Base-by-base conservation (phyloP, 2,329 filamentous ascomycete species). In the Botrytis medusae region DNA sequence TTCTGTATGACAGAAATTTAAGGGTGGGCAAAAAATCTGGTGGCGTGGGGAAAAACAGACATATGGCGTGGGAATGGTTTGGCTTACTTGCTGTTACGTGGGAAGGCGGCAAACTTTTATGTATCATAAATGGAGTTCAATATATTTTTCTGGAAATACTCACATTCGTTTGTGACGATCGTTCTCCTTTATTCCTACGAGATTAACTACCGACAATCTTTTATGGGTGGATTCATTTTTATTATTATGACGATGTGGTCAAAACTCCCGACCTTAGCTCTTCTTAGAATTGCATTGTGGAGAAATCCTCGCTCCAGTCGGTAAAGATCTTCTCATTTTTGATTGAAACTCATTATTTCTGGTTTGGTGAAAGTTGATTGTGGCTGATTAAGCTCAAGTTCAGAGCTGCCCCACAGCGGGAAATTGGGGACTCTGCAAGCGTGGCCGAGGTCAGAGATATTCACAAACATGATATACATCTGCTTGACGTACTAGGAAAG, bases 61-160 rank as follows among this genome's bases (percentile, higher is more conserved):
- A 78, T 78, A 78, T 76, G 79, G 79, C 78, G 79, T 75, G 76
- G 77, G 74, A 71, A 76, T 74, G 76, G 75, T 77, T 79, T 78
- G 78, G 75, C 75, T 79, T 77, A 74, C 62, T 74, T 74, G 74
- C 74, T 77, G 73, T 76, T 72, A 68, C 71, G 57, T 69, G 72
- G 71, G 69, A 64, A 69, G 75, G 74, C 62, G 73, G 74, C 64
- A 57, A 60, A 71, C 60, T 73, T 64, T 77, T 78, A 77, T 79
- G 78, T 79, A 79, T 78, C 75, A 80, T 81, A 79, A 80, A 78
- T 77, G 76, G 79, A 79, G 78, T 78, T 76, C 70, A 54, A 74
- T 72, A 77, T 74, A 72, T 75, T 75, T 70, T 69, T 70, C 62
- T 57, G 61, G 60, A 67, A 61, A 71, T 18, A 42, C 16, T 32